phyloP scores from a whole-genome alignment of 306 rosid genomes.

The Cyamopsis tetragonoloba region DNA sequence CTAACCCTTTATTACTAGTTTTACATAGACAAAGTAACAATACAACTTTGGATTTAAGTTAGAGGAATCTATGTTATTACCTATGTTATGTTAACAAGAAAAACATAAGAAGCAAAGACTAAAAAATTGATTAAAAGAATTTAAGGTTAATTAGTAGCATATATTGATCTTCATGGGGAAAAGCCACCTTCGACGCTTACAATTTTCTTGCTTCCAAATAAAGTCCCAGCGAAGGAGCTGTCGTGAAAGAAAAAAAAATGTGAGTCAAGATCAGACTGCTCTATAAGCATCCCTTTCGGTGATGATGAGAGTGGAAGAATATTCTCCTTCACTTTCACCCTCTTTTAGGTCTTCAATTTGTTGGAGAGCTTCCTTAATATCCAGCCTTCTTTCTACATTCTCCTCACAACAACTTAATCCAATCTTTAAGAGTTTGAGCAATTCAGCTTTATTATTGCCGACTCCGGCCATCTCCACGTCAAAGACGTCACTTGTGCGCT shows the following conservation, averaged over 20 bases:
- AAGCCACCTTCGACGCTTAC: slow-evolving; percentile 15
- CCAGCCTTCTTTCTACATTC: slow-evolving; percentile 74
- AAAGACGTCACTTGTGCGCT: slow-evolving; percentile 56
- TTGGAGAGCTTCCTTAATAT: slow-evolving; percentile 53
- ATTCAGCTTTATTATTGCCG: slow-evolving; percentile 49
- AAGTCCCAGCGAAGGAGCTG: not conserved
- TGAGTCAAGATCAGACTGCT: slow-evolving; percentile 32
- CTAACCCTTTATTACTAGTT: slow-evolving; percentile 31
- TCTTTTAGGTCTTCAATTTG: slow-evolving; percentile 58
- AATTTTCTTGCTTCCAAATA: slow-evolving; percentile 9
- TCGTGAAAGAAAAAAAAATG: not conserved
- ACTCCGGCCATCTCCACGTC: slow-evolving; percentile 66
- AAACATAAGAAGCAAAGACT: not conserved
- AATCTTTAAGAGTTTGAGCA: slow-evolving; percentile 77
- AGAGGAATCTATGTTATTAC: not conserved
- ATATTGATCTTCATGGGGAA: slow-evolving; percentile 23
- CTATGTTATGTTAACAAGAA: slow-evolving; percentile 8
- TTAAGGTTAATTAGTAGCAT: slow-evolving; percentile 21
- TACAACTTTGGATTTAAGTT: slow-evolving; percentile 10
- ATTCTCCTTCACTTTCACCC: slow-evolving; percentile 31
- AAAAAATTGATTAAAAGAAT: slow-evolving; percentile 10
- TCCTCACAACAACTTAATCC: slow-evolving; percentile 91
- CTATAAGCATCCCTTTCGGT: slow-evolving; percentile 38
- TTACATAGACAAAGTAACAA: not conserved
- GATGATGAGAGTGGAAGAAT: slow-evolving; percentile 30